Evolutionary conservation across 2,329 filamentous ascomycete species (phyloP), one percentile per base, ranked within the genome.

Genomic region (Coleophoma eucalyptorum): DNA sequence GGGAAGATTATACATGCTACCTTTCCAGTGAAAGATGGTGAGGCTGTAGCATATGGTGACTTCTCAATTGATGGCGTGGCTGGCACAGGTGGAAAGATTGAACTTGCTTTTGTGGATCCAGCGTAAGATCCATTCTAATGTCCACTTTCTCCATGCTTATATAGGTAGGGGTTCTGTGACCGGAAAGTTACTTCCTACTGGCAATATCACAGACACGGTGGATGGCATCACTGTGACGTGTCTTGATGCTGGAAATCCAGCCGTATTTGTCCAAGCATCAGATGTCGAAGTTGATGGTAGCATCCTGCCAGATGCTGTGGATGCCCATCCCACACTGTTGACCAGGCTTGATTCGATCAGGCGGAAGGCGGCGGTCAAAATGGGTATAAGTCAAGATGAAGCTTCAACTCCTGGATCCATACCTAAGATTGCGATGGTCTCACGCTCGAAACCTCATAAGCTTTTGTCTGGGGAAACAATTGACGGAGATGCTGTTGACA

Each of bases 1-100:
- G 69, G 69, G 16, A 89, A 89, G 61, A 65, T 84, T 21, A 80
- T 89, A 50, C 67, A 77, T 40, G 75, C 80, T 1, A 77, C 70
- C 0, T 87, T 88, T 56, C 67, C 71, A 0, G 72, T 84, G 2
- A 62, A 68, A 0, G 73, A 72, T 2, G 72, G 68, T 0, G 72
- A 79, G 51, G 72, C 78, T 5, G 70, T 69, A 2, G 70, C 74
- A 1, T 57, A 63, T 7, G 84, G 83, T 0, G 72, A 78, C 11
- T 85, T 84, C 60, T 66, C 69, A 2, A 85, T 88, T 55, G 84
- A 86, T 59, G 85, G 84, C 0, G 84, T 87, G 0, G 69, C 79
- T 2, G 83, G 83, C 0, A 77, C 71, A 0, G 79, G 71, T 0
- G 77, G 83, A 0, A 73, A 72, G 48, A 77, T 88, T 49, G 72